These are phyloP conservation scores for Epichloe uncinata DNA, from an alignment of 2,329 filamentous ascomycete genomes.

Conservation along the genomic window DNA sequence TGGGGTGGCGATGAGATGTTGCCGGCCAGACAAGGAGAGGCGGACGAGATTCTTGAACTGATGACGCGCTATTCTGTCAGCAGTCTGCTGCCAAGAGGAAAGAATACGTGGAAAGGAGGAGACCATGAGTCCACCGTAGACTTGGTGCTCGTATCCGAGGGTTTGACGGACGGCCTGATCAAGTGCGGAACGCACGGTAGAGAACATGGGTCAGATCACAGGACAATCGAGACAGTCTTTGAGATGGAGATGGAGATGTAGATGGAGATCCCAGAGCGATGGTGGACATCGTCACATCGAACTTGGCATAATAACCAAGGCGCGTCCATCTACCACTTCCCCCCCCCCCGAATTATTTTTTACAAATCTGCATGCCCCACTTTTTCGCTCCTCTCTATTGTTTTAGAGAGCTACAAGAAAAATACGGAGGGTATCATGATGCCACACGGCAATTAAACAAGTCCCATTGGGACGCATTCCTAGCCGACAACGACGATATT, in stretches of 20 bases:
- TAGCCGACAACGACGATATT: too few species aligned
- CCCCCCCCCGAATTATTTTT: too few species aligned
- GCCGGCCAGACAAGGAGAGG: conserved; percentile 17
- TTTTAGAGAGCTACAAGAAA: too few species aligned
- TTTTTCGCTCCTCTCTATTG: too few species aligned
- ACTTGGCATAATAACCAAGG: too few species aligned
- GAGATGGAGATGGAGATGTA: background rate
- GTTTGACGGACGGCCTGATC: conserved; percentile 7
- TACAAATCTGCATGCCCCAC: too few species aligned
- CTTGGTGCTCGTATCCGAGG: conserved; percentile 12
- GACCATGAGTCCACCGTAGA: conserved; percentile 12
- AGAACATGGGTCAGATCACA: conserved; percentile 15
- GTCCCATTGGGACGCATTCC: too few species aligned
- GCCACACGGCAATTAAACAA: too few species aligned
- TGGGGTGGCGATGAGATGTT: conserved; percentile 7
- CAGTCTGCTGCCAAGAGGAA: conserved; percentile 21
- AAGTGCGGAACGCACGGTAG: conserved; percentile 7
- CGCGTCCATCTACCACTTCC: too few species aligned
- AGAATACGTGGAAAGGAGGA: conserved; percentile 18
- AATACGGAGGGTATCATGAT: too few species aligned
- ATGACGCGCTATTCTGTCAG: conserved; percentile 11
- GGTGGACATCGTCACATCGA: too few species aligned
- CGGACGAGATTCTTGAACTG: conserved; percentile 8
- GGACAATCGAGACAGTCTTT: background rate
- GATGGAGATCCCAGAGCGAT: too few species aligned